phyloP scores from a whole-genome alignment of 139 green algal genomes.

The Chlamydomonas schloesseri region DNA sequence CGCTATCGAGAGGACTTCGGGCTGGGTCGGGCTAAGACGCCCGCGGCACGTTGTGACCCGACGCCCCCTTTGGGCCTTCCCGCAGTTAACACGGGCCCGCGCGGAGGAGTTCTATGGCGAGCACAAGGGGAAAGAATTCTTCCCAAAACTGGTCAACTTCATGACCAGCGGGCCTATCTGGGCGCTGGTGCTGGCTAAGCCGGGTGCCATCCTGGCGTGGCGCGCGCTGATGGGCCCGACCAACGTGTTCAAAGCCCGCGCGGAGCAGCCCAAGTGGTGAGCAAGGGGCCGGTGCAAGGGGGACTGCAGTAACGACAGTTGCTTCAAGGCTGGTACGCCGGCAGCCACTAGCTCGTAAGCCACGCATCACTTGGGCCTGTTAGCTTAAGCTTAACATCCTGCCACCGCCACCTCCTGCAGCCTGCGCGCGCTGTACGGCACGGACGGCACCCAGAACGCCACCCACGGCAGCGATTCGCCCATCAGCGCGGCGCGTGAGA shows the following conservation, averaged over 20 bases:
- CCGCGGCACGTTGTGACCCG: too few relatives aligned
- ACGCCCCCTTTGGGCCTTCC: too few relatives aligned
- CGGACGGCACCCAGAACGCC: constrained; percentile 83
- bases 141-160: constrained; percentile 75
- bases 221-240: constrained; percentile 84
- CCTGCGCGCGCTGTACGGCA: constrained; percentile 83
- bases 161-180: constrained; percentile 85
- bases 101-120: constrained; percentile 90
- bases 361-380: too few relatives aligned
- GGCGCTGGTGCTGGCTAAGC: constrained; percentile 77
- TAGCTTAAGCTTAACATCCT: too few relatives aligned
- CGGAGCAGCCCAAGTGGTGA: constrained; percentile 69
- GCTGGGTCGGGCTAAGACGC: too few relatives aligned
- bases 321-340: too few relatives aligned
- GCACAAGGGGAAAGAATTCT: constrained; percentile 85
- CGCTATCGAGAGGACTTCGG: too few relatives aligned
- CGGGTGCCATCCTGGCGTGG: constrained; percentile 78
- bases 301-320: too few relatives aligned
- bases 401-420: constrained; percentile 44
- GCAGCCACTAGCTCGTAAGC: too few relatives aligned
- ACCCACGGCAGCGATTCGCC: constrained; percentile 83
- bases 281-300: neutral
- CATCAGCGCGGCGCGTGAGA: constrained; percentile 74
- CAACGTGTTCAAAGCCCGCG: constrained; percentile 70
- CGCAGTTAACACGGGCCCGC: constrained; percentile 65